Evolutionary conservation across 768 basidiomycete species (phyloP), one percentile per base, ranked within the genome.

Genomic region (Crucibulum laeve): DNA sequence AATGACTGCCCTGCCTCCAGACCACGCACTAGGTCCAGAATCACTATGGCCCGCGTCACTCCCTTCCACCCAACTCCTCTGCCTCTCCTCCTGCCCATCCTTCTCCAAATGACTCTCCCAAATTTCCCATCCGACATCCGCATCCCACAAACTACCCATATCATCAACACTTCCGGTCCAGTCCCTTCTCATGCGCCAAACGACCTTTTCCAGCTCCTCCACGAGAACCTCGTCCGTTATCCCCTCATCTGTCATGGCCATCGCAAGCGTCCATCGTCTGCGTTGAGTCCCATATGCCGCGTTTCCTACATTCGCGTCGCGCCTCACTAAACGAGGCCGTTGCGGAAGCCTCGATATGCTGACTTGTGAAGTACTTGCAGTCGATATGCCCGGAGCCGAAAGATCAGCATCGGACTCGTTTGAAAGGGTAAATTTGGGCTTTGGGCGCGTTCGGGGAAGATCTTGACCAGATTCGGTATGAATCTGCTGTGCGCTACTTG

Each of bases 181-280:
- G 4, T 43, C 25, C 7, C 26, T 25, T 22, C 46, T 46, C 23
- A 48, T 55, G 23, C 69, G 59, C 49, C 8, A 17, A 36, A 36
- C 35, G 7, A 77, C 69, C 17, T 58, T 57, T 53, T 80, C 77
- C 19, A 80, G 62, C 37, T 64, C 64, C 38, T 70, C 60, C 4
- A 79, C 65, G 8, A 80, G 60, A 25, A 62, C 68, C 49, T 77
- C 76, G 53, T 80, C 76, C 2, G 75, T 66, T 38, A 77, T 62
- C 14, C 59, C 69, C 21, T 76, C 69, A 38, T 77, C 71, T 21
- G 68, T 74, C 47, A 79, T 69, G 13, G 71, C 75, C 54, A 69
- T 72, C 1, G 72, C 72, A 37, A 78, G 63, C 1, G 66, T 72
- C 68, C 65, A 69, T 7, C 61, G 58, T 26, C 63, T 6, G 24